phyloP scores from a whole-genome alignment of 768 basidiomycete species.

The Macrolepiota albuminosa region DNA sequence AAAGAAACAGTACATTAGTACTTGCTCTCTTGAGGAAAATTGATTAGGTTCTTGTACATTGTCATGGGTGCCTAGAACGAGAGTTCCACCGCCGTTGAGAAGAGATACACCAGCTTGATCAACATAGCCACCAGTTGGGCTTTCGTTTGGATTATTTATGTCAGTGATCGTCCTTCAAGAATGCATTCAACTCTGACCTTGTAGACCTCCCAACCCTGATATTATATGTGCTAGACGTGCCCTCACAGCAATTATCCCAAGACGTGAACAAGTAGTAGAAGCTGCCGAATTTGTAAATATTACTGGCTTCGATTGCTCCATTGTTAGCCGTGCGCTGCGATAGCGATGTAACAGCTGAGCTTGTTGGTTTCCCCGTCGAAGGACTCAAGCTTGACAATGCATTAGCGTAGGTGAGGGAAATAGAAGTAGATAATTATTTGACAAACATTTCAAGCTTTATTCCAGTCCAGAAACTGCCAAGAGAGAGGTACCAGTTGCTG shows the following conservation, averaged over 20 bases:
- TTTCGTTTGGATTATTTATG: constrained; percentile 12
- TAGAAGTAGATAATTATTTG: not conserved
- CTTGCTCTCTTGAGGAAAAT: not conserved
- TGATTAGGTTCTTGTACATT: constrained; percentile 23
- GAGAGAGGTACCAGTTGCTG: constrained; percentile 42
- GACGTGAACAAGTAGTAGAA: constrained; percentile 54
- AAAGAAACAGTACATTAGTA: not conserved
- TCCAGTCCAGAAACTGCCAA: constrained; percentile 55
- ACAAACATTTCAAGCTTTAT: constrained; percentile 31
- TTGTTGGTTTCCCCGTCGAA: constrained; percentile 37
- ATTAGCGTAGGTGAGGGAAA: not conserved
- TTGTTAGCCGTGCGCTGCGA: constrained; percentile 38
- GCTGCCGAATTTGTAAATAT: constrained; percentile 36
- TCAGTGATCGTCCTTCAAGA: not conserved
- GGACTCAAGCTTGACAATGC: constrained; percentile 25
- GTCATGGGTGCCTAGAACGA: constrained; percentile 42
- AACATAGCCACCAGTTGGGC: constrained; percentile 40
- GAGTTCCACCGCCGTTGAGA: constrained; percentile 46
- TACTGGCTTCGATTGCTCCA: constrained; percentile 47
- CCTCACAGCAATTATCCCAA: constrained; percentile 51
- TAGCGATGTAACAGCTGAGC: constrained; percentile 34
- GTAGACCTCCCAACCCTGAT: constrained; percentile 51
- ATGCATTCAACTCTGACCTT: constrained; percentile 20
- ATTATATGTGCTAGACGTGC: constrained; percentile 51
- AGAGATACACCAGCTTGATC: constrained; percentile 42